These are phyloP conservation scores for Trichophyton schoenleinii DNA, from an alignment of 2,329 filamentous ascomycete genomes.

Conservation along the genomic window DNA sequence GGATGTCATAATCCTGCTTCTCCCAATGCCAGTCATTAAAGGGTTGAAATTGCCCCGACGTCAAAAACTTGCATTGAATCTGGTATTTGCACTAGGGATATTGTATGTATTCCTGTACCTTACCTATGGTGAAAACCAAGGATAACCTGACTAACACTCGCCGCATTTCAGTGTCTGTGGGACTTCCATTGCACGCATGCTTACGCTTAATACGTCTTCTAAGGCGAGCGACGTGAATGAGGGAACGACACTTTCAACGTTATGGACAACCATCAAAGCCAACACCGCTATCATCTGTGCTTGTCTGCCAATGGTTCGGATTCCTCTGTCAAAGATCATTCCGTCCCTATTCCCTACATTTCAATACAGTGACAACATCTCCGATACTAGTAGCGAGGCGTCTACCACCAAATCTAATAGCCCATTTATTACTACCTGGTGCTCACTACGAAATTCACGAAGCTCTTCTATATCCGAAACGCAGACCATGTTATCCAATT, in stretches of 20 bases:
- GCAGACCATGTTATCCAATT: not conserved
- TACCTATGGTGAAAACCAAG: not conserved
- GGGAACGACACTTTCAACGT: constrained; percentile 21
- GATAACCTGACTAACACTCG: not conserved
- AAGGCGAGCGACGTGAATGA: constrained; percentile 16
- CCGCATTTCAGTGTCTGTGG: constrained; percentile 16
- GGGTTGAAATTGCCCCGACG: constrained; percentile 20
- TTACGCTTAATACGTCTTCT: constrained; percentile 20
- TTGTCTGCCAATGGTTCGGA: constrained; percentile 27
- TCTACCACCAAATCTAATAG: not conserved
- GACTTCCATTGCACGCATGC: constrained; percentile 23
- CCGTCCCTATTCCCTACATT: constrained; percentile 9
- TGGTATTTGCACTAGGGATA: constrained; percentile 26
- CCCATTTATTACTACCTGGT: not conserved
- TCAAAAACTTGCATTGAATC: constrained; percentile 40
- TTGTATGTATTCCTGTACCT: constrained; percentile 20
- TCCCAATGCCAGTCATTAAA: constrained; percentile 25
- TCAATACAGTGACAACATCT: not conserved
- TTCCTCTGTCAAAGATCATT: constrained; percentile 16
- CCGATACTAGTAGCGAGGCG: not conserved
- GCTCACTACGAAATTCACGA: not conserved
- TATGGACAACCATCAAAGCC: constrained; percentile 28
- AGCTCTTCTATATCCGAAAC: not conserved
- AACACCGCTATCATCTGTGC: constrained; percentile 28
- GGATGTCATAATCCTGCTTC: constrained; percentile 24